Evolutionary conservation across 2,329 filamentous ascomycete genomes (phyloP).

Genomic region (Monilinia aucupariae): DNA sequence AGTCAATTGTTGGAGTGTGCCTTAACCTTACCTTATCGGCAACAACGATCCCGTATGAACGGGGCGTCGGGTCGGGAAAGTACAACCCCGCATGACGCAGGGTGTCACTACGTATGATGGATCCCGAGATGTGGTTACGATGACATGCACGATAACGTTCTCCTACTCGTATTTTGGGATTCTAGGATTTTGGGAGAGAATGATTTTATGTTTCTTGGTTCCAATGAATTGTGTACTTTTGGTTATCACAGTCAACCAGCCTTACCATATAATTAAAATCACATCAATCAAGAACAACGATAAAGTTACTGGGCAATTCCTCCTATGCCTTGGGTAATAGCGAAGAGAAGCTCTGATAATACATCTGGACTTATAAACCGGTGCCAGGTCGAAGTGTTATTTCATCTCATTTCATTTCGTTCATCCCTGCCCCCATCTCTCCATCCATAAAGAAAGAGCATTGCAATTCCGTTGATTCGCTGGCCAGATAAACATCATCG

Average conservation of each 20-base stretch:
- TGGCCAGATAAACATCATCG: conserved; percentile 26
- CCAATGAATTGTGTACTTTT: background rate
- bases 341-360: conserved; percentile 28
- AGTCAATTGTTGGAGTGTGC: too few species aligned
- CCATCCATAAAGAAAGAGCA: conserved; percentile 19
- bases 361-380: conserved; percentile 28
- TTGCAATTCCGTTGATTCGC: conserved; percentile 27
- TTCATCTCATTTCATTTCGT: conserved; percentile 9
- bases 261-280: background rate
- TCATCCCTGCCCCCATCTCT: conserved; percentile 24
- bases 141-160: background rate
- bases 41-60: background rate
- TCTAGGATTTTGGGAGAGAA: too few species aligned
- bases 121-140: background rate
- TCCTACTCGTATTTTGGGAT: too few species aligned
- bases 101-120: background rate
- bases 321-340: conserved; percentile 34
- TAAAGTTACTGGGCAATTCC: conserved; percentile 31
- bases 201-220: background rate
- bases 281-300: background rate
- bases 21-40: background rate
- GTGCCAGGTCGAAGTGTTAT: conserved; percentile 16
- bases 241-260: background rate
- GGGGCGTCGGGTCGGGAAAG: background rate
- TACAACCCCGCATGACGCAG: background rate